Conservation (phyloP, 306 rosid genomes). For the Trichosanthes truncata region DNA sequence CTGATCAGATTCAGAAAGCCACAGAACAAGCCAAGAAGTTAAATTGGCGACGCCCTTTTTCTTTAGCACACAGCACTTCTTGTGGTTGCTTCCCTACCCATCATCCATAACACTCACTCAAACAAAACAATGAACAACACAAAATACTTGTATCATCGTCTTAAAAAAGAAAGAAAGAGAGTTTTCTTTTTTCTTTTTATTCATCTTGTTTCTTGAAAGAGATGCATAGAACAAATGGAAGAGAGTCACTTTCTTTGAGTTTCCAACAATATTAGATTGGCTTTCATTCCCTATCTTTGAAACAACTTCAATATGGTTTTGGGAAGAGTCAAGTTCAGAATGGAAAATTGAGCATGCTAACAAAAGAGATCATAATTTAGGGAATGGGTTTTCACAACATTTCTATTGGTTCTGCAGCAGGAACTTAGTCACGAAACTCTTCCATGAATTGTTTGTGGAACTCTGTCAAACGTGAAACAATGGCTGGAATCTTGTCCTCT, state of each 20-base stretch:
- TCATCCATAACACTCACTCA: slow-evolving; percentile 15
- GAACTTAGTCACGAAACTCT: slow-evolving; percentile 48
- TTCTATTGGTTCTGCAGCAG: neutral
- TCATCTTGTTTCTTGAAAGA: neutral
- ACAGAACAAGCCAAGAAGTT: slow-evolving; percentile 49
- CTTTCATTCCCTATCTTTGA: neutral
- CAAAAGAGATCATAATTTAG: neutral
- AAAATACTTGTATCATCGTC: neutral
- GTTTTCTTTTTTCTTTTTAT: neutral
- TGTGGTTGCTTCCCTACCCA: slow-evolving; percentile 87
- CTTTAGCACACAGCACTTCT: slow-evolving; percentile 35
- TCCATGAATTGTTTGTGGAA: slow-evolving; percentile 71
- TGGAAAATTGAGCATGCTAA: neutral
- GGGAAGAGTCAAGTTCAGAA: neutral
- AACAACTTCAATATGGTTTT: neutral
- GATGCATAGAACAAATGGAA: neutral
- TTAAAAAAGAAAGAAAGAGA: neutral
- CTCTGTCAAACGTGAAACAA: slow-evolving; percentile 63
- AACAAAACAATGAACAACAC: neutral
- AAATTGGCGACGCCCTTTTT: slow-evolving; percentile 30
- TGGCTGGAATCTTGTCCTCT: slow-evolving; percentile 93
- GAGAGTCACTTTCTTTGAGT: neutral
- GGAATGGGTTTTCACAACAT: neutral
- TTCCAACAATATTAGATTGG: neutral
- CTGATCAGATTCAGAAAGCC: slow-evolving; percentile 56